Evolutionary conservation across 2,329 filamentous ascomycete genomes (phyloP), one percentile per base, ranked within the genome.

Genomic region (Alternaria panax): DNA sequence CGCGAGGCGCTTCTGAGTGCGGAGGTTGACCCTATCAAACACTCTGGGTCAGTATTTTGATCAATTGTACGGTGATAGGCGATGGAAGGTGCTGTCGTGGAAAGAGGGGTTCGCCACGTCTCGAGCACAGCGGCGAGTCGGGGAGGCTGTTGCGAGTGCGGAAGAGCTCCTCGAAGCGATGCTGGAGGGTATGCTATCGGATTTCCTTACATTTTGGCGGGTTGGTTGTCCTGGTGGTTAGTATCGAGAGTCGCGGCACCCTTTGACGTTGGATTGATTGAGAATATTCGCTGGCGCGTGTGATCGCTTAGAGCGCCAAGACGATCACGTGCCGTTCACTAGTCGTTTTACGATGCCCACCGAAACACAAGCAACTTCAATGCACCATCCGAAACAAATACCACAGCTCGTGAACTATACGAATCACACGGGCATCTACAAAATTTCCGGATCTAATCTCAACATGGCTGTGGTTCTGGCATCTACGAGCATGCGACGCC

Each of bases 1-100:
- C 84, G 95, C 95, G 81, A 99, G 93, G 87, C 96, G 94, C 91
- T 99, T 99, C 90, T 99, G 96, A 84, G 95, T 98, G 85, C 90
- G 91, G 85, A 99, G 91, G 84, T 98, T 98, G 91, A 97, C 93
- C 95, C 95, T 99, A 82, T 60, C 42, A 66, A 64, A 64, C 62
- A 75, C 56, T 54, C 47, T 62, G 54, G 59, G 72, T 78, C 69
- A 78, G 75, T 62, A 66, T 63, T 67, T 50, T 59, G 60, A 55
- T 66, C 61, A 63, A 57, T 63, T 53, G 58, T 58, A 59, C 58
- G 56, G 40, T 59, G 62, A 61, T 68, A 58, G 54, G 58, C 58
- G 67, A 64, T 50, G 64, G 66, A 51, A 54, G 54, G 57, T 59
- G 63, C 53, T 52, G 56, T 53, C 67, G 60, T 66, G 65, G 60